These are phyloP conservation scores for Heliosperma pusillum DNA, from an alignment of 148 eudicot species.

Conservation along the genomic window DNA sequence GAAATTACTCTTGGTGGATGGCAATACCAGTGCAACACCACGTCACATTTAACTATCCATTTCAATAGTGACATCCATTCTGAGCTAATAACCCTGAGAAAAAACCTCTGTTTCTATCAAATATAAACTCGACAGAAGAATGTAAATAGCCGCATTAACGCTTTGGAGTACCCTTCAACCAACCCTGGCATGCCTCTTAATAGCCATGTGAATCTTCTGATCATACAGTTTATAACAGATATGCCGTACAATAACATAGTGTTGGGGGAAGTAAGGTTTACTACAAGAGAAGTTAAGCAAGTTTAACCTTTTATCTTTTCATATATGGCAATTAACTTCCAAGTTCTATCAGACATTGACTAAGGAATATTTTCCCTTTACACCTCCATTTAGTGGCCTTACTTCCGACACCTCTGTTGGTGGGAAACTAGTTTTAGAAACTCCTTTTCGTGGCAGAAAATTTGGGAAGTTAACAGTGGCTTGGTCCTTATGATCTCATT, in stretches of 20 bases:
- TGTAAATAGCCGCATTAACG: background rate
- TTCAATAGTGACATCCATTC: background rate
- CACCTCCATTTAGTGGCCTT: background rate
- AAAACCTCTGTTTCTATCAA: background rate
- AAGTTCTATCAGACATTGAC: background rate
- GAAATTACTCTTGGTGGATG: background rate
- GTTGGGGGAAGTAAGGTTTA: too few species aligned
- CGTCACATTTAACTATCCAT: background rate
- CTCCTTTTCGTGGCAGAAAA: background rate
- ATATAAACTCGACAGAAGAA: background rate
- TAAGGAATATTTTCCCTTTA: background rate
- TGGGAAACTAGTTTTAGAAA: background rate
- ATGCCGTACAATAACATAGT: too few species aligned
- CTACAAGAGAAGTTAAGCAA: too few species aligned
- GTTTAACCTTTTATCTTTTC: background rate
- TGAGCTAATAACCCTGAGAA: background rate
- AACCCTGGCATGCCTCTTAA: too few species aligned
- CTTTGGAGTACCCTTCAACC: background rate
- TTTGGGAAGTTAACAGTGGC: background rate
- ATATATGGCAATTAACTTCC: background rate
- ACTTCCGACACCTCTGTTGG: background rate
- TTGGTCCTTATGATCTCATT: background rate
- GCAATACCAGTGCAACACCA: background rate
- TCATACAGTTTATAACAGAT: too few species aligned
- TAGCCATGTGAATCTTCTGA: too few species aligned